Conservation (phyloP, 140 eudicot genomes). For the Oenanthe javanica region DNA sequence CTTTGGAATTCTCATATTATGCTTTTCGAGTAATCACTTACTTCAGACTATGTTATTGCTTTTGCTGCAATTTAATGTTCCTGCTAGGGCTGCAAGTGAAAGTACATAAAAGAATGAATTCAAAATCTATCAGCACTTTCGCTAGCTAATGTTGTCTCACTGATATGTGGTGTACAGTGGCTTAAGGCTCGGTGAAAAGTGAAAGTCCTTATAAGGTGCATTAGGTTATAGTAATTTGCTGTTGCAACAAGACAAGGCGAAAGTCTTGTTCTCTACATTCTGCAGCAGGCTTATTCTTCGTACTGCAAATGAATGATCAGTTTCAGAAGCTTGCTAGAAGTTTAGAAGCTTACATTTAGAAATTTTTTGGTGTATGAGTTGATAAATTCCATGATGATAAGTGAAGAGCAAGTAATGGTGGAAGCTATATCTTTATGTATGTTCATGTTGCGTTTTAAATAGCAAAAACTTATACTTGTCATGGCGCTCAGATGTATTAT, state of each 20-base stretch:
- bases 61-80: not conserved
- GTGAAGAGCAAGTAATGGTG: not conserved
- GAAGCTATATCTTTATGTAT: not conserved
- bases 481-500: not conserved
- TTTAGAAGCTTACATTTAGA: not conserved
- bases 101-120: not conserved
- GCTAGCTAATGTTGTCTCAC: not conserved
- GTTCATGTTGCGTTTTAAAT: not conserved
- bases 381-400: not conserved
- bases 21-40: not conserved
- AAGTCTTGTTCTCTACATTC: not conserved
- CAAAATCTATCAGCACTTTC: not conserved
- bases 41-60: not conserved
- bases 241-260: not conserved
- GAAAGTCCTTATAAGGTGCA: not conserved
- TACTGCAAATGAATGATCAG: not conserved
- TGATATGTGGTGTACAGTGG: not conserved
- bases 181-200: not conserved
- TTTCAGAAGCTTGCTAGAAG: not conserved
- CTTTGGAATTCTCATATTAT: not conserved
- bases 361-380: not conserved
- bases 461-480: not conserved
- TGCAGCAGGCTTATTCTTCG: not conserved
- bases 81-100: not conserved
- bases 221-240: not conserved